Evolutionary conservation across 1,284 basidiomycete species (phyloP).

Genomic region (Kalmanozyma brasiliensis): DNA sequence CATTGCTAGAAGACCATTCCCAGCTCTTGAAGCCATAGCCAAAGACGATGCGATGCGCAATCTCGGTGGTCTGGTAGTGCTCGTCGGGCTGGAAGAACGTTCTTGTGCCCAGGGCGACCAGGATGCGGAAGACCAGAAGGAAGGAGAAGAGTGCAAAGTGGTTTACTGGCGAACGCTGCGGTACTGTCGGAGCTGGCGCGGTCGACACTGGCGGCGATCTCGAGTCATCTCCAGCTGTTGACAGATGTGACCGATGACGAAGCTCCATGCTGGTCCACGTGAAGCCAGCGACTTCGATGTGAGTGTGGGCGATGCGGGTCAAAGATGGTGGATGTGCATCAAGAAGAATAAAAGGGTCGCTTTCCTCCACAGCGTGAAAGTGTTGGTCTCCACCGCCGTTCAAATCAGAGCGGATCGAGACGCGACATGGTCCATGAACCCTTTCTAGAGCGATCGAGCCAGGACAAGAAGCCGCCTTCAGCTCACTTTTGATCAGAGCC

Average conservation of each 20-base stretch:
- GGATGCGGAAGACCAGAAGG: conserved; percentile 68
- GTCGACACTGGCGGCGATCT: not conserved
- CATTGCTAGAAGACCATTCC: conserved; percentile 78
- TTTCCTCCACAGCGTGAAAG: no score
- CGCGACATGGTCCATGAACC: no score
- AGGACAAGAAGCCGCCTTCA: no score
- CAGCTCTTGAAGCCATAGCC: conserved; percentile 92
- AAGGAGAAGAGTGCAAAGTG: conserved; percentile 21
- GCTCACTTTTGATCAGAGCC: no score
- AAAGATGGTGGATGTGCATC: not conserved
- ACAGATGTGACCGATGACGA: conserved; percentile 5
- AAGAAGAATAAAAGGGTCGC: not conserved
- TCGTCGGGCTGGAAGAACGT: conserved; percentile 98
- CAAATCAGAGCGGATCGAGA: no score
- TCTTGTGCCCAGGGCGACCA: conserved; percentile 75
- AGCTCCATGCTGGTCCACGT: not conserved
- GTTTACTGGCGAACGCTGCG: conserved; percentile 1
- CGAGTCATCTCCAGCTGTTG: not conserved
- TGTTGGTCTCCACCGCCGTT: not conserved
- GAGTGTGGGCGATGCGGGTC: no score
- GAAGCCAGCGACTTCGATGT: no score
- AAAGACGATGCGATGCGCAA: conserved; percentile 87
- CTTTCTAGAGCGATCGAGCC: no score
- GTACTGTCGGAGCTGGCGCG: not conserved
- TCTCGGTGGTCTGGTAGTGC: conserved; percentile 93